These are phyloP conservation scores for Cryptococcus neoformans DNA, from an alignment of 1,284 basidiomycete species.

Conservation along the genomic window DNA sequence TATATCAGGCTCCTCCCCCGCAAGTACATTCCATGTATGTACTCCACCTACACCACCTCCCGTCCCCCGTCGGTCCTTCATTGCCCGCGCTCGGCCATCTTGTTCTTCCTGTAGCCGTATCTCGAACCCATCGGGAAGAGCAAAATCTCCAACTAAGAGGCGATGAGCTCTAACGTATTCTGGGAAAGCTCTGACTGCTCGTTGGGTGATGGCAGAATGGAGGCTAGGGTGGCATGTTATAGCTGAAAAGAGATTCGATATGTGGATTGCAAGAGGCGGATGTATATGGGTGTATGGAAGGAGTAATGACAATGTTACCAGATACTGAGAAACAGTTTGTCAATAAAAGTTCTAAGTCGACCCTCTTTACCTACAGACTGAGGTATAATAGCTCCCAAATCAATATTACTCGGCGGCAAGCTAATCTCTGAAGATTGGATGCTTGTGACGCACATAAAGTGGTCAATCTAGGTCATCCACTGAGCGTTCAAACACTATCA, in stretches of 20 bases:
- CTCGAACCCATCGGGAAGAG: constrained; percentile 15
- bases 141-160: constrained; percentile 26
- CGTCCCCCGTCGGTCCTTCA: constrained; percentile 20
- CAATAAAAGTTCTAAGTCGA: background rate
- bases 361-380: constrained; percentile 6
- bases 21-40: constrained; percentile 31
- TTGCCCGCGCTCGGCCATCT: background rate
- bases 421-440: constrained; percentile 17
- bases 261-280: constrained; percentile 36
- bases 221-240: constrained; percentile 33
- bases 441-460: constrained; percentile 25
- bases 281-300: constrained; percentile 41
- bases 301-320: constrained; percentile 23
- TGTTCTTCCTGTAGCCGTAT: background rate
- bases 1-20: constrained; percentile 24
- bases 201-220: constrained; percentile 25
- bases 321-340: constrained; percentile 14
- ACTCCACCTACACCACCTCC: constrained; percentile 23
- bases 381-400: constrained; percentile 14
- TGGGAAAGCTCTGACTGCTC: constrained; percentile 18
- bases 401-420: constrained; percentile 12
- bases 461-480: constrained; percentile 24
- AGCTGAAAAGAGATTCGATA: constrained; percentile 41
- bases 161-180: constrained; percentile 33
- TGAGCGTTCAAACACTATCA: background rate